Base-by-base conservation (phyloP, 2,329 filamentous ascomycete genomes). In the Clonostachys rhizophaga region DNA sequence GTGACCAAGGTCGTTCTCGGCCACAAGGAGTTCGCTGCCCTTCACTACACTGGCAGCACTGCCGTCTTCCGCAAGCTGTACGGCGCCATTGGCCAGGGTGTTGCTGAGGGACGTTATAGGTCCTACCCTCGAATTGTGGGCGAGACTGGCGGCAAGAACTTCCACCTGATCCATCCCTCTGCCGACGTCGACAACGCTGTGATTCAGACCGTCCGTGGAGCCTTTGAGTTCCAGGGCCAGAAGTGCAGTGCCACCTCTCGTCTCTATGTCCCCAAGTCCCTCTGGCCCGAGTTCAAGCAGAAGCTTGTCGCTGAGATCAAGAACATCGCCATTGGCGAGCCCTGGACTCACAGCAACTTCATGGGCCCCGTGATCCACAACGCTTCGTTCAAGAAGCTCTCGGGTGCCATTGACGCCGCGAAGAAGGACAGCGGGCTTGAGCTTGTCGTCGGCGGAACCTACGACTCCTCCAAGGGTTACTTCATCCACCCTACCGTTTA, bases 1-100 rank as follows among this genome's bases (percentile, higher is more conserved):
- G 82, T 96, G 49, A 96, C 91, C 49, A 83, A 85, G 63, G 78
- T 79, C 35, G 87, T 89, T 10, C 78, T 96, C 41, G 76, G 76
- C 45, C 89, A 94, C 74, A 82, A 74, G 55, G 76, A 95, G 50
- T 94, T 97, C 58, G 86, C 91, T 9, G 87, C 89, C n/a, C 81
- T 97, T 18, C 91, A 96, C 74, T 97, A 91, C 75, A 97, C 91
- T 1, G 92, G 92, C 51, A 94, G 87, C 72, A 96, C 92, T 1
- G 83, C 84, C 44, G 89, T 97, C 33, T 96, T 97, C 83, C 86
- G 90, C 52, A 83, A 84, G 60, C 76, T 97, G 12, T 96, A 95
- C 65, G 89, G 89, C 16, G 81, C 89, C 65, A 96, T 96, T 58
- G 89, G 89, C 11, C 75, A 79, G 53, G 89, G 88, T 39, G 85